A percentile compares a stretch with the other conserved stretches of the same genome.
phyloP scores from a whole-genome alignment of 139 green algal genomes.

The Tetratostichococcus sp. region DNA sequence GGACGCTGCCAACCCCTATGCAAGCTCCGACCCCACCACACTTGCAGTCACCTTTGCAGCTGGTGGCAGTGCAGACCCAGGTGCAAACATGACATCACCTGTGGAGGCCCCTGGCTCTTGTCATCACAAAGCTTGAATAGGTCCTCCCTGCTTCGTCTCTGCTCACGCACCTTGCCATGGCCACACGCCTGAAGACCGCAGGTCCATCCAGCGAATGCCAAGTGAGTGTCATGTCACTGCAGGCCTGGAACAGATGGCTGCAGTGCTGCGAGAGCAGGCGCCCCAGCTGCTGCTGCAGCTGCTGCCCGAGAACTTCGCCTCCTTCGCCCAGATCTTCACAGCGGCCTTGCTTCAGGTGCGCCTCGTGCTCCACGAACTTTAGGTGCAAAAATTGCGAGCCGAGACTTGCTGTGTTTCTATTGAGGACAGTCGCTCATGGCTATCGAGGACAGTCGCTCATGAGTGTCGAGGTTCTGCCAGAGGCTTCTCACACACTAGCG shows the following conservation, averaged over 20 bases:
- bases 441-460: too few relatives aligned
- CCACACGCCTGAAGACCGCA: too few relatives aligned
- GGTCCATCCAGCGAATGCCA: too few relatives aligned
- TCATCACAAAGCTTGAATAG: too few relatives aligned
- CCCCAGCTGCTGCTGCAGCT: conserved; percentile 39
- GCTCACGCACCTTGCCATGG: too few relatives aligned
- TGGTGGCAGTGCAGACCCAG: background rate
- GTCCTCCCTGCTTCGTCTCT: too few relatives aligned
- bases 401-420: background rate
- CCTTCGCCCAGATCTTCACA: conserved; percentile 58
- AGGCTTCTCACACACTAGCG: too few relatives aligned
- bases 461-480: too few relatives aligned
- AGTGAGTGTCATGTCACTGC: too few relatives aligned
- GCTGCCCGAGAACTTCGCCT: conserved; percentile 44
- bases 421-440: too few relatives aligned
- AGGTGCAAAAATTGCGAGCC: too few relatives aligned
- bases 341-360: conserved; percentile 49
- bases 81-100: background rate
- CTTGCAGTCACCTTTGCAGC: conserved; percentile 7
- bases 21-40: background rate
- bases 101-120: background rate
- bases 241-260: background rate
- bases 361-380: too few relatives aligned
- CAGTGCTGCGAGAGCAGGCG: conserved; percentile 28
- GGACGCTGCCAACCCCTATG: background rate